Evolutionary conservation across 2,329 filamentous ascomycete species (phyloP), one percentile per base, ranked within the genome.

Genomic region (Pseudopithomyces chartarum): DNA sequence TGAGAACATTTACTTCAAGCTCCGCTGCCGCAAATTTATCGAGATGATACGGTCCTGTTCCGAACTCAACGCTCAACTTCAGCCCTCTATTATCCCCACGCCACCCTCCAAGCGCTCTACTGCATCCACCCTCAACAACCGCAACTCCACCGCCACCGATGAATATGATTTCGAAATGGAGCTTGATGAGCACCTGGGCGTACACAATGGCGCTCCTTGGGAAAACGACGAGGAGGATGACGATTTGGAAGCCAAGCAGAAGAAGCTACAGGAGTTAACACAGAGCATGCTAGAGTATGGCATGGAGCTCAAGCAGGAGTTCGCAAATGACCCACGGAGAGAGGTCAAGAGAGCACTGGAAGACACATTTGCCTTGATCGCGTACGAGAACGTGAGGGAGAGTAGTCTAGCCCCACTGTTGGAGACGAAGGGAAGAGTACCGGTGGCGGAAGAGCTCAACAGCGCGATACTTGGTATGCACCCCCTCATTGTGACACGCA

Each of bases 361-460:
- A 57, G 92, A 97, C 62, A 93, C 96, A 1, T 97, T 95, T 77
- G 90, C 92, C 6, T 80, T 97, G 53, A 85, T 98, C 61, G 93
- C 93, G 1, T 99, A 98, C 69, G 79, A 85, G 34, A 91, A 97
- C 69, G 91, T 93, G 0, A 82, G 90, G 15, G 86, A 88, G 64
- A 91, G 90, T 60, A 85, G 89, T 57, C 84, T 97, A 56, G 88
- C 89, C 15, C 89, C 91, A 69, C 79, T 97, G 57, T 80, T 99
- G 55, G 91, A 96, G 67, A 82, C 85, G 38, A 85, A 84, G 51
- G 92, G 91, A 1, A 82, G 95, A 42, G 85, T 88, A 17, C 82
- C 86, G 17, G 91, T 98, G 39, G 93, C 93, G 8, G 95, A 99
- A 78, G 93, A 97, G 75, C 81, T 99, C 55, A 98, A 98, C 76